Conservation (phyloP, 345 rosid genomes). For the Limnanthes douglasii region DNA sequence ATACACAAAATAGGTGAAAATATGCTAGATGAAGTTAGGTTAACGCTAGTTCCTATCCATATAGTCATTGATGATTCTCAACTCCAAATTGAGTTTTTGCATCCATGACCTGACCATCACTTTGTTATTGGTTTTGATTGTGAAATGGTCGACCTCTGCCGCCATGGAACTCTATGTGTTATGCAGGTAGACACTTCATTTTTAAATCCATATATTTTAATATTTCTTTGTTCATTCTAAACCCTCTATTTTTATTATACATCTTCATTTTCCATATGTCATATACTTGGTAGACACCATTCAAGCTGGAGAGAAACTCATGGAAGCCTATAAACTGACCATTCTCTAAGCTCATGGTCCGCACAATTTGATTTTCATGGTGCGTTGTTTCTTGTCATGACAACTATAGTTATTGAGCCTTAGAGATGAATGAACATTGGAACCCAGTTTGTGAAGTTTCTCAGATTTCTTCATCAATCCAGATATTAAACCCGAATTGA, state of each 20-base stretch:
- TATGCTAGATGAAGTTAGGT: no score
- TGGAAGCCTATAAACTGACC: conserved; percentile 89
- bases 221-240: background rate
- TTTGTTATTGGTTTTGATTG: conserved; percentile 84
- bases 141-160: conserved; percentile 82
- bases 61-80: conserved; percentile 53
- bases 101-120: conserved; percentile 44
- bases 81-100: conserved; percentile 67
- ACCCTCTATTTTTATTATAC: background rate
- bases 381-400: no score
- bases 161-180: conserved; percentile 69
- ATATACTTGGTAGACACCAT: conserved; percentile 77
- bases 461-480: no score
- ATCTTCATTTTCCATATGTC: conserved; percentile 44
- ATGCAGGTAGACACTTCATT: conserved; percentile 99
- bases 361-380: no score
- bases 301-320: conserved; percentile 53
- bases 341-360: conserved; percentile 70
- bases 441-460: no score
- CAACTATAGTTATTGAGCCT: no score
- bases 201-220: background rate
- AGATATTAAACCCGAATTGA: no score
- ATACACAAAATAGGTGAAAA: no score
- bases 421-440: no score
- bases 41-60: conserved; percentile 43